A percentile compares a stretch with the other conserved stretches of the same genome.
These are phyloP conservation scores for Rhodotorula sp. DNA, from an alignment of 1,284 basidiomycete species.

Conservation along the genomic window DNA sequence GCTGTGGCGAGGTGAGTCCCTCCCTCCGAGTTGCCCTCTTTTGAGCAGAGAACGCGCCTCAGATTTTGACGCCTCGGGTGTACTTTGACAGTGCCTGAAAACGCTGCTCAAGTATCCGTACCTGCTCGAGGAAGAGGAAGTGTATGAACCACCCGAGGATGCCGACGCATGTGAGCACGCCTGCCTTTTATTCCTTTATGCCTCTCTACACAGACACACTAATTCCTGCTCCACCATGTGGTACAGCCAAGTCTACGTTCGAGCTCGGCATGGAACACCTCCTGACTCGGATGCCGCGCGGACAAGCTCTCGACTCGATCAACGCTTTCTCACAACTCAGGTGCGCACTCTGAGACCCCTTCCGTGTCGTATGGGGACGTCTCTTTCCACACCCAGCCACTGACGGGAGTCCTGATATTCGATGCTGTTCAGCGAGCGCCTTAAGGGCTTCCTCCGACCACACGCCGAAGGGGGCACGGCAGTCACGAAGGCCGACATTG, in stretches of 20 bases:
- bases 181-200: not conserved
- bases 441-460: slow-evolving; percentile 50
- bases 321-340: slow-evolving; percentile 47
- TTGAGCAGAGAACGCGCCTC: too few relatives aligned
- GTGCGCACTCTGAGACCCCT: not conserved
- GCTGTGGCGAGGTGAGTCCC: slow-evolving; percentile 44
- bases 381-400: not conserved
- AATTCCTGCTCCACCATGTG: too few relatives aligned
- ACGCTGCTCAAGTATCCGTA: slow-evolving; percentile 44
- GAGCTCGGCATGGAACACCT: slow-evolving; percentile 51
- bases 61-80: too few relatives aligned
- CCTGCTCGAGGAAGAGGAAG: slow-evolving; percentile 49
- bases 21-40: too few relatives aligned
- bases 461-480: slow-evolving; percentile 48
- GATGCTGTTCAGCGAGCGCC: slow-evolving; percentile 41
- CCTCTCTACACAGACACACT: too few relatives aligned
- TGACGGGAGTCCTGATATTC: not conserved
- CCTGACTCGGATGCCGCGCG: slow-evolving; percentile 46
- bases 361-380: too few relatives aligned
- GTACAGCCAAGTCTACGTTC: slow-evolving; percentile 46
- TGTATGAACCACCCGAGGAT: slow-evolving; percentile 48
- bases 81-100: slow-evolving; percentile 36
- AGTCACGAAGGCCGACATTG: slow-evolving; percentile 48
- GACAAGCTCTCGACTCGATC: slow-evolving; percentile 49
- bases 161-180: slow-evolving; percentile 34